Base-by-base conservation (phyloP, 306 rosid genomes). In the Citrullus amarus region DNA sequence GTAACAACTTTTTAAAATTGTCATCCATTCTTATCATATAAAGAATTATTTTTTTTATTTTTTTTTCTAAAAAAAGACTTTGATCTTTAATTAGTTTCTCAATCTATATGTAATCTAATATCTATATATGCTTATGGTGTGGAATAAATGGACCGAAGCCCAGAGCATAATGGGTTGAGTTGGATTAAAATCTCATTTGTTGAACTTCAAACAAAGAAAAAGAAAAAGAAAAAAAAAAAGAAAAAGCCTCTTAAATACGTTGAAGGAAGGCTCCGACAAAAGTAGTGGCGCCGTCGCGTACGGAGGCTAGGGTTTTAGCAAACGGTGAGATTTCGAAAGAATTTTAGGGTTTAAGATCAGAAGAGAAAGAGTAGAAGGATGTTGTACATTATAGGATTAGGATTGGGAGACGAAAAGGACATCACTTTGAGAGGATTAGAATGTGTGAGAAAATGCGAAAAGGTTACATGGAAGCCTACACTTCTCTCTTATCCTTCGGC, bases 401-500 rank as follows among this genome's bases (percentile, higher is more conserved):
- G 98, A 38, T 83, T 94, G 80, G 98, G 98, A 5, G 85, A 92
- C 78, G 98, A 93, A 84, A 78, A 55, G 82, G 97, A 92, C 79
- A 93, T 94, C 66, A 94, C 93, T 8, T 81, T 92, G 15, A 89
- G 90, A 78, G 97, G 98, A 6, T 87, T 94, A 82, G 98, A 94
- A 86, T 96, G 95, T 55, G 93, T 92, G 65, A 82, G 80, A 25
- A 86, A 81, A 36, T 94, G 94, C 63, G 76, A 62, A 62, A 89
- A 86, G 81, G 79, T 95, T 91, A 86, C 86, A 88, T 92, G 60
- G 97, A 95, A 87, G 90, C 98, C 63, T 91, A 90, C 88, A 92
- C 97, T 82, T 95, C 97, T 61, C 97, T 95, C 41, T 94, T 95
- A 41, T 95, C 97, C 32, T 92, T 90, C 22, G 98, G 97, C 70